Percentiles rank a stretch among this genome's conserved stretches.
These are phyloP conservation scores for Candida albicans DNA, from an alignment of 1,139 yeast species.

Conservation along the genomic window DNA sequence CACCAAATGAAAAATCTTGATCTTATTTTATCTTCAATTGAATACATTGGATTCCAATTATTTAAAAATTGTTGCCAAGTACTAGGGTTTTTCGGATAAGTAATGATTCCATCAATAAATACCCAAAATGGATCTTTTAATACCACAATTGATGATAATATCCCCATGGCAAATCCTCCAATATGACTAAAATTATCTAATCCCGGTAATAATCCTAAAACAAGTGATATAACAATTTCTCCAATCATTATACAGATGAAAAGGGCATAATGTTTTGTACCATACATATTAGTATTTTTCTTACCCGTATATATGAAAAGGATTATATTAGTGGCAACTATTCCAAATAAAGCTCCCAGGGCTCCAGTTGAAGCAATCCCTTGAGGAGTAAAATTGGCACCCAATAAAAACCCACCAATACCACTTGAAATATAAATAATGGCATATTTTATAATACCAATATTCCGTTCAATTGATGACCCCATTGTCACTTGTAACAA, in stretches of 20 bases:
- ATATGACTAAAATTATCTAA: slow-evolving; percentile 75
- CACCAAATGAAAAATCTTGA: slow-evolving; percentile 50
- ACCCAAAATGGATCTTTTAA: slow-evolving; percentile 60
- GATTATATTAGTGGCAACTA: slow-evolving; percentile 62
- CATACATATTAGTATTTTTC: slow-evolving; percentile 45
- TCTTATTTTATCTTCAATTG: slow-evolving; percentile 35
- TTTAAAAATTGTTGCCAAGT: slow-evolving; percentile 43
- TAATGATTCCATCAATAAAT: slow-evolving; percentile 42
- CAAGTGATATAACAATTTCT: slow-evolving; percentile 62
- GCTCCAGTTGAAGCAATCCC: slow-evolving; percentile 76
- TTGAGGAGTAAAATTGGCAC: slow-evolving; percentile 70
- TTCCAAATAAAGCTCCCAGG: slow-evolving; percentile 72
- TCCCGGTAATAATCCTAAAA: slow-evolving; percentile 70
- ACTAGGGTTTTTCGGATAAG: slow-evolving; percentile 36
- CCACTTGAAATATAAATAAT: slow-evolving; percentile 64
- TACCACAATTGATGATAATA: slow-evolving; percentile 51
- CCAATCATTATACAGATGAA: slow-evolving; percentile 50
- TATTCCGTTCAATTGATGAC: slow-evolving; percentile 55
- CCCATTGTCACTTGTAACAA: slow-evolving; percentile 65
- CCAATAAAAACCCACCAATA: slow-evolving; percentile 65
- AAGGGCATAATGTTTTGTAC: slow-evolving; percentile 42
- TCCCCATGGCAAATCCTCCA: slow-evolving; percentile 73
- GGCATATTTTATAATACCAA: slow-evolving; percentile 58
- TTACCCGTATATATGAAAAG: slow-evolving; percentile 58
- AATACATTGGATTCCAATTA: slow-evolving; percentile 44